These are phyloP conservation scores for Cucurbita ficifolia DNA, from an alignment of 306 rosid species.

Conservation along the genomic window DNA sequence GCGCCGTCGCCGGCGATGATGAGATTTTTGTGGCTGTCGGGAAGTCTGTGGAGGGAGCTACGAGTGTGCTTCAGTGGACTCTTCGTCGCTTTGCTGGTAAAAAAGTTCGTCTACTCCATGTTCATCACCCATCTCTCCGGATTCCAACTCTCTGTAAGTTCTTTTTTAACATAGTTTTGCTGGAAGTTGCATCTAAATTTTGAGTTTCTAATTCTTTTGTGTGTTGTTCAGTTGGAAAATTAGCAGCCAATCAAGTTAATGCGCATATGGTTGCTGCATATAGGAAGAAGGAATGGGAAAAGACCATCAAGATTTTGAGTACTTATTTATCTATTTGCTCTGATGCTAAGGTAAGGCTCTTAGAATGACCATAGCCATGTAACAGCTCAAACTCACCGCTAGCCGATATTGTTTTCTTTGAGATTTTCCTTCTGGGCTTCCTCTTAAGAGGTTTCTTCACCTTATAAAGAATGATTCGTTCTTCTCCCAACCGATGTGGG, in stretches of 20 bases:
- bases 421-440: no score
- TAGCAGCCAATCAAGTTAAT: conserved; percentile 52
- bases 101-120: conserved; percentile 44
- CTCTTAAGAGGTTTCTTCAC: no score
- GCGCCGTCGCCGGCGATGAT: background rate
- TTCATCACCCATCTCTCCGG: conserved; percentile 43
- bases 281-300: conserved; percentile 45
- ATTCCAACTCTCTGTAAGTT: conserved; percentile 63
- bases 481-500: no score
- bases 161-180: background rate
- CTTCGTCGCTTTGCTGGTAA: conserved; percentile 21
- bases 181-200: background rate
- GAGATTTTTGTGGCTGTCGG: conserved; percentile 56
- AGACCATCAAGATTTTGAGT: conserved; percentile 27
- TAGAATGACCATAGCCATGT: background rate
- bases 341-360: conserved; percentile 36
- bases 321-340: conserved; percentile 32
- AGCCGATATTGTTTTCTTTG: no score
- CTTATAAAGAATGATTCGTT: no score
- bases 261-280: conserved; percentile 36
- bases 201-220: background rate
- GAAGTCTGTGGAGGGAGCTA: conserved; percentile 31
- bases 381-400: no score
- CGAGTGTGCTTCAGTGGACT: conserved; percentile 52
- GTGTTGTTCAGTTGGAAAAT: conserved; percentile 53